Evolutionary conservation across 208 protist species (phyloP).

Genomic region (Endotrypanum monterogeii): DNA sequence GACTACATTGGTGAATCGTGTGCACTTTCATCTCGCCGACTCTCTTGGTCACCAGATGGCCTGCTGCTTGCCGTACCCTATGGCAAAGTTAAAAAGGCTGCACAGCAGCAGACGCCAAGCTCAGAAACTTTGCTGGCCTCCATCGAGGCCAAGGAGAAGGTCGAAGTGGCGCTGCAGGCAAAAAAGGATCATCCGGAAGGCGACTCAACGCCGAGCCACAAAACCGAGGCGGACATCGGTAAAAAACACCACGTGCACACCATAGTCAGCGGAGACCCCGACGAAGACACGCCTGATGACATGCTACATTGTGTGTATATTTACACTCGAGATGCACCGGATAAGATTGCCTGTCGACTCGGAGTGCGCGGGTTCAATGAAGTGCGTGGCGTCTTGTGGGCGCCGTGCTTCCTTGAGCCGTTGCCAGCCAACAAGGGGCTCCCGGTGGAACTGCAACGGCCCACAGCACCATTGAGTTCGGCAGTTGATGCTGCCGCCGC

Average conservation of each 20-base stretch:
- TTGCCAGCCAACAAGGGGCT: slow-evolving; percentile 20
- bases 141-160: slow-evolving; percentile 35
- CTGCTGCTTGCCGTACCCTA: slow-evolving; percentile 77
- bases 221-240: not conserved
- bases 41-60: slow-evolving; percentile 83
- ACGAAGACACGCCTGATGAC: slow-evolving; percentile 38
- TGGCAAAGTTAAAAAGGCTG: slow-evolving; percentile 48
- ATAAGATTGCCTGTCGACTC: slow-evolving; percentile 62
- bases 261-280: not conserved
- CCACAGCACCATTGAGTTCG: not conserved
- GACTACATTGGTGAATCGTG: slow-evolving; percentile 81
- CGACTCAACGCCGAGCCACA: not conserved
- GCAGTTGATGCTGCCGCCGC: not conserved
- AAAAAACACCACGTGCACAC: not conserved
- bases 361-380: slow-evolving; percentile 69
- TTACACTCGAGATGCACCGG: slow-evolving; percentile 63
- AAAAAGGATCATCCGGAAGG: not conserved
- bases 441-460: slow-evolving; percentile 12
- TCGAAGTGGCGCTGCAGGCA: not conserved
- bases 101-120: slow-evolving; percentile 5
- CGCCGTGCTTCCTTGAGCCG: slow-evolving; percentile 81
- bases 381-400: slow-evolving; percentile 77
- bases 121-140: slow-evolving; percentile 31
- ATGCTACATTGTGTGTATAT: slow-evolving; percentile 84
- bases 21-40: slow-evolving; percentile 73